Evolutionary conservation across 1,284 basidiomycete genomes (phyloP).

Genomic region (Singerocomus inundabilis): DNA sequence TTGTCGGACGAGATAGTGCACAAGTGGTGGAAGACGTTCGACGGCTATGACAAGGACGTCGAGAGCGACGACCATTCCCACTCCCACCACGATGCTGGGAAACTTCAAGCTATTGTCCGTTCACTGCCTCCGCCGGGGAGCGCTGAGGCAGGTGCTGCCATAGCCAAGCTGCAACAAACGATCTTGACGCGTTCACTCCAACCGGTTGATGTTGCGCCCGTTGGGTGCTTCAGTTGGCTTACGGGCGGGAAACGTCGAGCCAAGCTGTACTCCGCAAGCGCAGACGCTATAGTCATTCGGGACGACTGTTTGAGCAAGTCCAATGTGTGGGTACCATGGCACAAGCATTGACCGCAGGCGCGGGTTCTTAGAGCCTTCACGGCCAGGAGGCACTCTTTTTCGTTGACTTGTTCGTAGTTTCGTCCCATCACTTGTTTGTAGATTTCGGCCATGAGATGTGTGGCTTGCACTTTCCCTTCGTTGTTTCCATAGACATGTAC

Average conservation of each 20-base stretch:
- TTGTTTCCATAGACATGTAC: neutral
- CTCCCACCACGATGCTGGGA: neutral
- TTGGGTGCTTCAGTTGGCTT: slow-evolving; percentile 26
- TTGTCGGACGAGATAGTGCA: slow-evolving; percentile 19
- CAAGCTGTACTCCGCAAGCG: slow-evolving; percentile 5
- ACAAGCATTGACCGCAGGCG: neutral
- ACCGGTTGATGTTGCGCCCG: slow-evolving; percentile 21
- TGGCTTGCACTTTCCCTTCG: neutral
- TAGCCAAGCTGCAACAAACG: slow-evolving; percentile 11
- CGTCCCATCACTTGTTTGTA: neutral
- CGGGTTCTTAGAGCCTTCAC: neutral
- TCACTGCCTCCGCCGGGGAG: slow-evolving; percentile 16
- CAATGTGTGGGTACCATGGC: slow-evolving; percentile 19
- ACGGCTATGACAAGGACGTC: neutral
- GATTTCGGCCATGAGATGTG: too few species aligned
- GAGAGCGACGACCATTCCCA: neutral
- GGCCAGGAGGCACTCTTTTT: too few species aligned
- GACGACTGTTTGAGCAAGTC: slow-evolving; percentile 18
- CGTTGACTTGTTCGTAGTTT: neutral
- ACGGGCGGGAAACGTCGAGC: slow-evolving; percentile 5
- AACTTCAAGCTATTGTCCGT: slow-evolving; percentile 24
- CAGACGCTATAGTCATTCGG: neutral
- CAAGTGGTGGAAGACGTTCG: slow-evolving; percentile 21
- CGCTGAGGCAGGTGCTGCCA: neutral
- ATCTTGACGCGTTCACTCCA: slow-evolving; percentile 27